A percentile compares a stretch with the other conserved stretches of the same genome.
These are phyloP conservation scores for Chenopodium formosanum DNA, from an alignment of 148 eudicot species.

Conservation along the genomic window DNA sequence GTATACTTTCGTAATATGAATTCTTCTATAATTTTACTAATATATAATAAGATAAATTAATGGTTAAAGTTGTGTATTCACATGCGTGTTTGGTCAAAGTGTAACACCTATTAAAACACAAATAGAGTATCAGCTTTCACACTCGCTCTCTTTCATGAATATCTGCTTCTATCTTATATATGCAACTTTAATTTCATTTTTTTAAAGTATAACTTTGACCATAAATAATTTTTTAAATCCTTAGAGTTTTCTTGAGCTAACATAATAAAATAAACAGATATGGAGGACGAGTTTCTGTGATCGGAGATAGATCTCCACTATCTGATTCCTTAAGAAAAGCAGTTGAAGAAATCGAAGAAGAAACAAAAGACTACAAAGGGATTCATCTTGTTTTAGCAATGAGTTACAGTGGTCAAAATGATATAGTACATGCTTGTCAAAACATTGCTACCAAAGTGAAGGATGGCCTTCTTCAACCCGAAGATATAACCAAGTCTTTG, in stretches of 20 bases:
- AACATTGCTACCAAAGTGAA: slow-evolving; percentile 38
- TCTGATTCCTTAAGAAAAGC: slow-evolving; percentile 26
- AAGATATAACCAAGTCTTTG: slow-evolving; percentile 31
- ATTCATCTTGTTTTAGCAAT: slow-evolving; percentile 16
- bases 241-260: neutral
- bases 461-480: slow-evolving; percentile 25
- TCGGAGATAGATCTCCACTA: slow-evolving; percentile 31
- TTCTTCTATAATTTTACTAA: no score
- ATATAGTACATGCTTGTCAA: slow-evolving; percentile 40
- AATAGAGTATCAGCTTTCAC: no score
- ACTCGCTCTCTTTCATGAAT: no score
- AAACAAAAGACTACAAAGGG: slow-evolving; percentile 23
- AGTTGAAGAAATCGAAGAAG: slow-evolving; percentile 23
- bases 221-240: no score
- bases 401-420: slow-evolving; percentile 36
- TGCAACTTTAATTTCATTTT: no score
- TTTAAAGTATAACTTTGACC: no score
- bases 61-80: no score
- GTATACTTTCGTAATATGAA: no score
- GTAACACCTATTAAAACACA: no score
- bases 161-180: no score
- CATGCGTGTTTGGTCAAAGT: no score
- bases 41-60: no score
- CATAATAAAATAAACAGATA: slow-evolving; percentile 9
- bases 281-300: slow-evolving; percentile 25